phyloP scores from a whole-genome alignment of 2,329 filamentous ascomycete species.

The Diaporthe sp. region DNA sequence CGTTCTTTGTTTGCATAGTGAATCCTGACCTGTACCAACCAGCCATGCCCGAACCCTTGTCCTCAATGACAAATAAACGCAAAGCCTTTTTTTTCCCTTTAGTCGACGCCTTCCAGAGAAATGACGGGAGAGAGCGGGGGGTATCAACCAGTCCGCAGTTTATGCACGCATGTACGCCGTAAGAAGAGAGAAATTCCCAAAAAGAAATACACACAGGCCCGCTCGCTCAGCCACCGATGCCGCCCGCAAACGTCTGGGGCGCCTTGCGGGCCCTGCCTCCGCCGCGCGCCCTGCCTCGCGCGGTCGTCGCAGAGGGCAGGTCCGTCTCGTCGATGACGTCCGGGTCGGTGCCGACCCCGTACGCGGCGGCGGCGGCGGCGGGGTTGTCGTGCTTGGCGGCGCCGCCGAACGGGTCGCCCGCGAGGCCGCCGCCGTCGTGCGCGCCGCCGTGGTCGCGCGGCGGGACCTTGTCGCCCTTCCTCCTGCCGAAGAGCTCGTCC shows the following conservation, averaged over 20 bases:
- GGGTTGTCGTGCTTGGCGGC: neutral
- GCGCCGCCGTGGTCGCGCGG: slow-evolving; percentile 40
- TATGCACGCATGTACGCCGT: neutral
- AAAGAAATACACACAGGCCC: neutral
- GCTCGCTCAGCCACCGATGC: slow-evolving; percentile 43
- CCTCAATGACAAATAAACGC: neutral
- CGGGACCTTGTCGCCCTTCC: slow-evolving; percentile 50
- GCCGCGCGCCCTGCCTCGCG: slow-evolving; percentile 38
- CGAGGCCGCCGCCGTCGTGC: slow-evolving; percentile 38
- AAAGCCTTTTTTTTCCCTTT: neutral
- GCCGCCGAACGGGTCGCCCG: slow-evolving; percentile 20
- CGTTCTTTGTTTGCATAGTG: neutral
- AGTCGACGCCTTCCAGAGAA: neutral
- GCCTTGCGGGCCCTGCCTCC: slow-evolving; percentile 37
- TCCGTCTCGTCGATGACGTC: slow-evolving; percentile 46
- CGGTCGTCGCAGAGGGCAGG: slow-evolving; percentile 27
- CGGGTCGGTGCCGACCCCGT: slow-evolving; percentile 41
- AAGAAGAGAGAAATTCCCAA: neutral
- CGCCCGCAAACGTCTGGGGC: slow-evolving; percentile 38
- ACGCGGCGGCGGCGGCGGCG: slow-evolving; percentile 27
- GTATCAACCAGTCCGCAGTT: slow-evolving; percentile 6
- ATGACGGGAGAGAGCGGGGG: neutral
- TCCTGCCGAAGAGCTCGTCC: slow-evolving; percentile 62
- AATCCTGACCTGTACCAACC: neutral
- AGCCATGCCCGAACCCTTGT: neutral